These are phyloP conservation scores for Naegleria lovaniensis DNA, from an alignment of 208 protist species.

Conservation along the genomic window DNA sequence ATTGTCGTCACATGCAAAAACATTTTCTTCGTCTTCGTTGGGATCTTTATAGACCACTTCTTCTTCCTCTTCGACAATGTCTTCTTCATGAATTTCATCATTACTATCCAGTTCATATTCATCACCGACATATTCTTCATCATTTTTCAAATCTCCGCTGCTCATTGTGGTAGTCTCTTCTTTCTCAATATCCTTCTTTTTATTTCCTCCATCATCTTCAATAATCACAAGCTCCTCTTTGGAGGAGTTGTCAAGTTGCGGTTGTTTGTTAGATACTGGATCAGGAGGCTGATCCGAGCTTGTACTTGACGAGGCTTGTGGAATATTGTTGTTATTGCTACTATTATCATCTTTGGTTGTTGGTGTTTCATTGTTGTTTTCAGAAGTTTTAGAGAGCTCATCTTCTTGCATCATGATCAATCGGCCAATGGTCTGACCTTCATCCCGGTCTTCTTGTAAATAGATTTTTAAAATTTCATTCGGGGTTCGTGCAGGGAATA, in stretches of 20 bases:
- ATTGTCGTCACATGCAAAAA: not conserved
- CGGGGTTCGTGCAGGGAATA: not conserved
- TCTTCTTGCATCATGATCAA: not conserved
- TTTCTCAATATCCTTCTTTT: not conserved
- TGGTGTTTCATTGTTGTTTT: too few relatives aligned
- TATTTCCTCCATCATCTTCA: not conserved
- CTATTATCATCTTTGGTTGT: too few relatives aligned
- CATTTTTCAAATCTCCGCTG: too few relatives aligned
- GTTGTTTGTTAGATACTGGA: too few relatives aligned
- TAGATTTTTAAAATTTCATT: not conserved
- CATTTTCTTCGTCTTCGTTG: not conserved
- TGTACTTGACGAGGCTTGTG: too few relatives aligned
- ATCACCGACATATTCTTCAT: not conserved
- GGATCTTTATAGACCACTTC: not conserved
- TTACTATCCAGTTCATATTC: not conserved
- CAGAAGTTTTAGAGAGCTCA: not conserved
- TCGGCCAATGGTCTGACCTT: not conserved
- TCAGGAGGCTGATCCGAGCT: not conserved
- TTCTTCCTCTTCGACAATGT: not conserved
- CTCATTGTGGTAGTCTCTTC: not conserved
- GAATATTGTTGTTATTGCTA: too few relatives aligned
- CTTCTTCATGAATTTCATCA: not conserved
- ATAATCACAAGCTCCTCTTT: not conserved
- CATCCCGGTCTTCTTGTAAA: not conserved
- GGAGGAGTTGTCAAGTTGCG: not conserved